phyloP scores from a whole-genome alignment of 2,329 filamentous ascomycete species.

The Fusarium virguliforme region DNA sequence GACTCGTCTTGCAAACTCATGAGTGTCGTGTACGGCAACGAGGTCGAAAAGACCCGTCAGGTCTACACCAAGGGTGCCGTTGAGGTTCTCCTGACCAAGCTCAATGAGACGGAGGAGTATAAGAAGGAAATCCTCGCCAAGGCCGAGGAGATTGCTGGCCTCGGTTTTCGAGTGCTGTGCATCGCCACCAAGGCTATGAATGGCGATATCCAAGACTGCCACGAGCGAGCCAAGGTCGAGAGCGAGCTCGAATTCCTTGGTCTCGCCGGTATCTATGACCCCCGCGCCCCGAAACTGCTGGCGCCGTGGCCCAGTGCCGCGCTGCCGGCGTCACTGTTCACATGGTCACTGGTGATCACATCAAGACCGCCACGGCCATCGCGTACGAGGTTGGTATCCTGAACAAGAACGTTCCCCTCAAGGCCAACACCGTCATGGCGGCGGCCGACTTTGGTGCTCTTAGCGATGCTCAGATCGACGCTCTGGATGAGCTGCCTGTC shows the following conservation, averaged over 20 bases:
- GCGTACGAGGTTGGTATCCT: constrained; percentile 77
- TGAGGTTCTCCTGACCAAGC: constrained; percentile 70
- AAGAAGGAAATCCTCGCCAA: constrained; percentile 65
- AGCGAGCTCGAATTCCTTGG: constrained; percentile 75
- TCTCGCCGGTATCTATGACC: constrained; percentile 80
- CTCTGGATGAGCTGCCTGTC: constrained; percentile 72
- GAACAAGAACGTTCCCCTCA: constrained; percentile 55
- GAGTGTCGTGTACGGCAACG: constrained; percentile 75
- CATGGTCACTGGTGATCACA: constrained; percentile 80
- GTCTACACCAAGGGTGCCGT: constrained; percentile 74
- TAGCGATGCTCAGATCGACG: constrained; percentile 74
- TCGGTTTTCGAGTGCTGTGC: constrained; percentile 79
- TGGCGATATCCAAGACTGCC: constrained; percentile 54
- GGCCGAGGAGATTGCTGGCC: constrained; percentile 71
- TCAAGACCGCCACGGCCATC: constrained; percentile 77
- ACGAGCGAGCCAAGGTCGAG: constrained; percentile 71
- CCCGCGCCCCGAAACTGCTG: constrained; percentile 78
- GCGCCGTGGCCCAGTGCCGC: constrained; percentile 72
- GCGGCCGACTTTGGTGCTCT: constrained; percentile 76
- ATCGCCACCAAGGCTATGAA: constrained; percentile 70
- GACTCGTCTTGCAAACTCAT: constrained; percentile 83
- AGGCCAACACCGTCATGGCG: constrained; percentile 69
- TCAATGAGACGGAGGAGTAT: constrained; percentile 64
- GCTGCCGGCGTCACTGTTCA: constrained; percentile 76
- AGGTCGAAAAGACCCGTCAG: constrained; percentile 55